Conservation (phyloP, 352 stramenopile species). For the Globisporangium viniferum region DNA sequence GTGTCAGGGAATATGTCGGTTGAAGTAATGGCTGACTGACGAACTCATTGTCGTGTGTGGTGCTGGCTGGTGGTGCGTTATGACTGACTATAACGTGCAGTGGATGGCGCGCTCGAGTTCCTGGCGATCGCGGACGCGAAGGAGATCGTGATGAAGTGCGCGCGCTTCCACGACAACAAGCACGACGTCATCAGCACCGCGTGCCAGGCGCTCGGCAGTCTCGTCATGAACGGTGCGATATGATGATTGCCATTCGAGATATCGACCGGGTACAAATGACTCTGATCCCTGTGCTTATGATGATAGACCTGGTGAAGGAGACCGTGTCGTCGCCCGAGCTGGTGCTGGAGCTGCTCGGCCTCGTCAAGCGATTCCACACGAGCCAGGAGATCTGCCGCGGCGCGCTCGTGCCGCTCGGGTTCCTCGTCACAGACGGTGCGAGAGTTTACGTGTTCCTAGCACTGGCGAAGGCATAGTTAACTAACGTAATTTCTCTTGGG, state of each 20-base stretch:
- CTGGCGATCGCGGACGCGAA: conserved; percentile 46
- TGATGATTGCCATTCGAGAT: neutral
- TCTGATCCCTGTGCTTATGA: neutral
- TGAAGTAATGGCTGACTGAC: neutral
- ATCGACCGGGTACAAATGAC: neutral
- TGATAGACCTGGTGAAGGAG: conserved; percentile 65
- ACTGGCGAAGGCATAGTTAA: too few species aligned
- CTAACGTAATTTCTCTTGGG: neutral
- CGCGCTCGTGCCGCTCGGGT: conserved; percentile 51
- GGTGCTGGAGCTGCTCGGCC: conserved; percentile 46
- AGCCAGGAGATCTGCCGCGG: conserved; percentile 49
- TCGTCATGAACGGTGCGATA: conserved; percentile 65
- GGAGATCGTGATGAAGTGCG: conserved; percentile 71
- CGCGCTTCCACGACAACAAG: conserved; percentile 77
- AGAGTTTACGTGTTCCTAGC: neutral
- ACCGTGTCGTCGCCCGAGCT: conserved; percentile 48
- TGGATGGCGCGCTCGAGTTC: conserved; percentile 64
- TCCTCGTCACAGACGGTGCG: conserved; percentile 65
- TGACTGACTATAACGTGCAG: conserved; percentile 16
- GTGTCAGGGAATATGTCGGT: neutral
- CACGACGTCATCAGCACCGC: conserved; percentile 57
- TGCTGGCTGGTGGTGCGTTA: neutral
- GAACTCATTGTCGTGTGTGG: neutral
- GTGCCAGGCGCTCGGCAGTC: conserved; percentile 60
- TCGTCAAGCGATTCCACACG: conserved; percentile 53